Percentiles rank a stretch among this genome's conserved stretches.
Evolutionary conservation across 208 protist species (phyloP).

Genomic region (Wallacemonas sp.): DNA sequence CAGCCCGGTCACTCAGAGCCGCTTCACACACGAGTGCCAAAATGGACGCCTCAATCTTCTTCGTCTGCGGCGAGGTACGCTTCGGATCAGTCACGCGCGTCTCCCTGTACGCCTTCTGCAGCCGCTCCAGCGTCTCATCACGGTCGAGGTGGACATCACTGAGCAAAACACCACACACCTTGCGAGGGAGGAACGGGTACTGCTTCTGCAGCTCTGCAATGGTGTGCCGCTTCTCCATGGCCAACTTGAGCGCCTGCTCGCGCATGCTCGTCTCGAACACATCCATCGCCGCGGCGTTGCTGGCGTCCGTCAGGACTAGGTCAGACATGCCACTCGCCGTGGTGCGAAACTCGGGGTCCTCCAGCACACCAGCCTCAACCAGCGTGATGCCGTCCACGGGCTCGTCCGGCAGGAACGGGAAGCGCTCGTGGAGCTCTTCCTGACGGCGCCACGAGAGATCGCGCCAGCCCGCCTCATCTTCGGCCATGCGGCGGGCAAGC

Average conservation of each 20-base stretch:
- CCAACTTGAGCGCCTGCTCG: constrained; percentile 24
- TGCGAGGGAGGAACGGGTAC: constrained; percentile 51
- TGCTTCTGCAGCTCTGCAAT: constrained; percentile 30
- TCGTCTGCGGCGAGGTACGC: not conserved
- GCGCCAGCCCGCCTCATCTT: constrained; percentile 30
- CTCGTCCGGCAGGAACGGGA: constrained; percentile 47
- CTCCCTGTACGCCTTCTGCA: constrained; percentile 15
- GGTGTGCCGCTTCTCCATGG: constrained; percentile 28
- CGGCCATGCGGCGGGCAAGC: constrained; percentile 30
- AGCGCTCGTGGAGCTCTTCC: constrained; percentile 34
- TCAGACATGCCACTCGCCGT: constrained; percentile 36
- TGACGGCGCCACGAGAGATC: constrained; percentile 25
- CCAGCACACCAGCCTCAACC: constrained; percentile 33
- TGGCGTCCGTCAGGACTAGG: constrained; percentile 15
- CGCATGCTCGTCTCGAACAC: constrained; percentile 20
- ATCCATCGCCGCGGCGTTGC: constrained; percentile 17
- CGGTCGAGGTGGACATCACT: constrained; percentile 36
- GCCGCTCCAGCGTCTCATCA: constrained; percentile 25
- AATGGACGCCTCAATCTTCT: constrained; percentile 19
- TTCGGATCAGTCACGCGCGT: not conserved
- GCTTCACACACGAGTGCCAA: constrained; percentile 21
- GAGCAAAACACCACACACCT: constrained; percentile 43
- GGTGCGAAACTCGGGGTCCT: constrained; percentile 47
- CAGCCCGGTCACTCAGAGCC: constrained; percentile 26
- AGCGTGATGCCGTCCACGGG: constrained; percentile 35